Evolutionary conservation across 768 basidiomycete genomes (phyloP), one percentile per base, ranked within the genome.

Genomic region (Leucogyrophana mollusca): DNA sequence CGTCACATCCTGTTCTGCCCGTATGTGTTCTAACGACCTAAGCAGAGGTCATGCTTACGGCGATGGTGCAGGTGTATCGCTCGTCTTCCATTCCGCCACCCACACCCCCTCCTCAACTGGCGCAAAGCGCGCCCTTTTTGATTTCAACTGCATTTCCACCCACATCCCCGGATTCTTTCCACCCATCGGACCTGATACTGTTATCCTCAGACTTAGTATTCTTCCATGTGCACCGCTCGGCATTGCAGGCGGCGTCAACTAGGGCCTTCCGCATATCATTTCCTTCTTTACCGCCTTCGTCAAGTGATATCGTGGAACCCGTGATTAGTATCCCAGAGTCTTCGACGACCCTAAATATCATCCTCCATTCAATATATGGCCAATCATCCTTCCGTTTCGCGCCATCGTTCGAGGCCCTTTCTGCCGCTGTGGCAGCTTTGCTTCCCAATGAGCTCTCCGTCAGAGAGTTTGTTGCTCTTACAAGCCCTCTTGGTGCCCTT

Each of bases 341-440:
- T 4, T 57, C 68, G 8, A 38, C 47, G 2, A 55, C 65, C 1
- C 49, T 71, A 49, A 68, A 68, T 51, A 46, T 70, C 44, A 45
- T 70, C 21, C 49, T 72, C n/a, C 69, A 70, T 47, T 48, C 56
- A 6, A 49, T 69, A 40, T 72, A 69, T 51, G 42, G 50, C 43
- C 30, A 64, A 18, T 52, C 60, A 20, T 63, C 52, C 49, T 33
- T 50, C 3, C 55, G 58, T 34, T 64, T 56, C 51, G 20, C 34
- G 8, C 66, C 68, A 17, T 20, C 65, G 7, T 46, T 66, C 47
- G 54, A 58, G 16, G 56, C 56, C 20, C 40, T 68, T 39, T 24
- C 54, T n/a, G 47, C 36, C 17, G 59, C 66, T n/a, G 44, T 66
- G 34, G 40, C 42, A 41, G 51, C 59, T 14, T 46, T 68, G 32